Base-by-base conservation (phyloP, 306 rosid genomes). In the Dryas alaskensis region DNA sequence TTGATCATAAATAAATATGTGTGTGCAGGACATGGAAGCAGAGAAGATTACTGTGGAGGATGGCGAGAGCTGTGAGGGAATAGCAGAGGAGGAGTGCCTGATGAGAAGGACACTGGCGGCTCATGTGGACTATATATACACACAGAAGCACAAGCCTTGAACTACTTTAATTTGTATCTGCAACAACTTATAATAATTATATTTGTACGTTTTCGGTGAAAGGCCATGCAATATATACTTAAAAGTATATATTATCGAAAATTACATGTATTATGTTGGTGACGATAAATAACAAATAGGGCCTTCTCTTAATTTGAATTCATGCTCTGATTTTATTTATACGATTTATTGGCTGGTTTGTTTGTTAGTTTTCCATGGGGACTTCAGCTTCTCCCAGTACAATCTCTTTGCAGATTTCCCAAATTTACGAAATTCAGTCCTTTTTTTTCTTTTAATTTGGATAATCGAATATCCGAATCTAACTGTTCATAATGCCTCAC, bases 91-190 rank as follows among this genome's bases (percentile, higher is more conserved):
- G 17, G 94, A 82, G 22, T 93, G 98, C 79, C 78, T 93, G 88
- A 77, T 66, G 76, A 86, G 91, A 76, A 89, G 97, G 79, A 87
- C 93, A 0, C 78, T 89, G 16, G 74, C 27, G 2, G 98, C 93
- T 54, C 96, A 93, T 77, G 10, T 74, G 2, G 97, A 92, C 86
- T 92, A 92, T 59, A 86, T 92, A 79, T 92, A 92, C 27, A 86
- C 97, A 6, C 86, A 83, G 80, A 81, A 86, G 59, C 79, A 77
- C 27, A 79, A 84, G 37, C 86, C 90, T 11, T 76, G 78, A 83
- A 67, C 57, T 17, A 69, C 37, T 11, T 67, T 64, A 19, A 50
- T 11, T 69, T 49, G 47, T 2, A 46, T 65, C 31, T 10, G 17
- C 39, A 52, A 57, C 10, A 5, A 11, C 9, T 44, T 31, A 12